These are phyloP conservation scores for Solanum hybrid DNA, from an alignment of 305 asterid genomes.

Conservation along the genomic window DNA sequence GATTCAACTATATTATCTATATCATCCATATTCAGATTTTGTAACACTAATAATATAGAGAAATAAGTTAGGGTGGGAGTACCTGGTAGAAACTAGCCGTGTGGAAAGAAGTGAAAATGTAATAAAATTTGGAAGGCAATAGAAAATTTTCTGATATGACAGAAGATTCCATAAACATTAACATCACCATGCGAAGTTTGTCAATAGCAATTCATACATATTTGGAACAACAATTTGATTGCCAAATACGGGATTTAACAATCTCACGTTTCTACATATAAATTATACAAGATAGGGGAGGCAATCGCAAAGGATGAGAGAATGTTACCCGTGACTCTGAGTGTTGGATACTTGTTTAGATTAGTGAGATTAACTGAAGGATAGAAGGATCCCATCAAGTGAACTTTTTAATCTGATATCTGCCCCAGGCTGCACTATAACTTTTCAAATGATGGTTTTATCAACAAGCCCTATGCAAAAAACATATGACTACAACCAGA, in stretches of 20 bases:
- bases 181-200: too few species aligned
- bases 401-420: not conserved
- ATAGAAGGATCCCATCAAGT: not conserved
- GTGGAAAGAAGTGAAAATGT: too few species aligned
- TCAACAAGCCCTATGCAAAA: constrained; percentile 67
- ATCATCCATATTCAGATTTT: not conserved
- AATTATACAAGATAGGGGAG: not conserved
- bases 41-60: not conserved
- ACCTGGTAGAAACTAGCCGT: too few species aligned
- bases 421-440: constrained; percentile 29
- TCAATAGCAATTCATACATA: too few species aligned
- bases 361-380: not conserved
- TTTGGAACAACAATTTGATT: too few species aligned
- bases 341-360: not conserved
- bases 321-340: not conserved
- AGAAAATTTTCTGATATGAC: too few species aligned
- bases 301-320: not conserved
- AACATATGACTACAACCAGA: constrained; percentile 44
- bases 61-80: too few species aligned
- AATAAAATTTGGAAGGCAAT: too few species aligned
- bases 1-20: not conserved
- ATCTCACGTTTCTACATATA: too few species aligned
- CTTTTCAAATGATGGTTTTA: constrained; percentile 71
- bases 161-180: too few species aligned
- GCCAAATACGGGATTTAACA: too few species aligned